A percentile compares a stretch with the other conserved stretches of the same genome.
phyloP scores from a whole-genome alignment of 441 rosid species.

The Adansonia grandidieri region DNA sequence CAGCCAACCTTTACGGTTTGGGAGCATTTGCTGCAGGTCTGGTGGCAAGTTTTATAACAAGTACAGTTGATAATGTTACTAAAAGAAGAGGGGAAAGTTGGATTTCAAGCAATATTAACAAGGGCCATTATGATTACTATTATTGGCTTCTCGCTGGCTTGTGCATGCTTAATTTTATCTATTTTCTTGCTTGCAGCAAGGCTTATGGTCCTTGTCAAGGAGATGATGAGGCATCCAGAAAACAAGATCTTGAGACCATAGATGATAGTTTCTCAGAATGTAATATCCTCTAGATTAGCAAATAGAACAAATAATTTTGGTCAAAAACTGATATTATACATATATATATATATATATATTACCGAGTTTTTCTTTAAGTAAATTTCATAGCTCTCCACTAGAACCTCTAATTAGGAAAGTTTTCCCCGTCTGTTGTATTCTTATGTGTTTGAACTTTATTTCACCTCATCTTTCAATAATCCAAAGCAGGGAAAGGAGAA shows the following conservation, averaged over 20 bases:
- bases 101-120: slow-evolving; percentile 45
- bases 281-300: not conserved
- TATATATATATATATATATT: too few relatives aligned
- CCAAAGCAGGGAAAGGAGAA: too few relatives aligned
- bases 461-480: too few relatives aligned
- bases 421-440: too few relatives aligned
- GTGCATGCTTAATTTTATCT: slow-evolving; percentile 39
- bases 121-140: slow-evolving; percentile 54
- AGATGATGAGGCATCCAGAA: not conserved
- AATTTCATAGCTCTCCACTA: too few relatives aligned
- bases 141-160: slow-evolving; percentile 46
- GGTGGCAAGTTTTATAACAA: slow-evolving; percentile 42
- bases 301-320: not conserved
- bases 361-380: too few relatives aligned
- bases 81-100: slow-evolving; percentile 41
- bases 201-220: slow-evolving; percentile 45
- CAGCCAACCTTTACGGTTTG: slow-evolving; percentile 43
- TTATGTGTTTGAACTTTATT: too few relatives aligned
- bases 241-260: not conserved
- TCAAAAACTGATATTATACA: too few relatives aligned
- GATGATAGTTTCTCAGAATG: not conserved
- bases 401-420: too few relatives aligned
- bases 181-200: slow-evolving; percentile 41
- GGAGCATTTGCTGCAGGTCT: slow-evolving; percentile 39
- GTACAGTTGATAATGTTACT: slow-evolving; percentile 39